Base-by-base conservation (phyloP, 106 monocot species). In the Ottelia alismoides region DNA sequence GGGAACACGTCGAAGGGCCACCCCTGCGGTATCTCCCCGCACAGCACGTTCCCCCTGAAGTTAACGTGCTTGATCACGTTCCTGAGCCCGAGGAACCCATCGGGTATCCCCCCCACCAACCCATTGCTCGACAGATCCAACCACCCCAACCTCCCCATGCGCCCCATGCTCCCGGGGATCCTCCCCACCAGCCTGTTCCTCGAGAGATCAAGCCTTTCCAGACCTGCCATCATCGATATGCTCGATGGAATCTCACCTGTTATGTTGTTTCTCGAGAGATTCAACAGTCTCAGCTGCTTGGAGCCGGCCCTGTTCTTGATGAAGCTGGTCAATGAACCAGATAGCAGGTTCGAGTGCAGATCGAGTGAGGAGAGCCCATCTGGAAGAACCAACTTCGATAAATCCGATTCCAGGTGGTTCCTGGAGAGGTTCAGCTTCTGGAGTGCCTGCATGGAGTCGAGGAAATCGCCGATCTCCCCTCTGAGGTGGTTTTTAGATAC, bases 181-280 rank as follows among this genome's bases (percentile, higher is more conserved):
- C 20, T 28, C 2, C 81, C 81, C 11, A 46, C 25, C 9, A 86
- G 31, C 27, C 50, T 53, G 51, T 85, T 85, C 57, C 70, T 80
- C 6, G 85, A 85, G 20, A 85, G 16, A 52, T 74, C 72, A 44
- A 84, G 51, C 63, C 27, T 79, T 50, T 73, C 45, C 4, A 84
- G 66, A 2, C 18, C 19, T 17, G n/a, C 28, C 25, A 84, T 22
- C 30, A 68, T 68, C 27, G 69, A 76, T 3, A 84, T 59, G 2
- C 65, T 65, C 46, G 58, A 60, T 25, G 79, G 84, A 22, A 84
- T 84, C 51, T 76, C 57, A 16, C 84, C 84, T 40, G 47, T 73
- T 47, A 84, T 58, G 9, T 32, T 31, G 18, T 84, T 84, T 12
- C 29, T 75, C 11, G 78, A 83, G 31, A 83, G 28, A 28, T 48